phyloP scores from a whole-genome alignment of 2,329 filamentous ascomycete species.

The Xylaria sp. region DNA sequence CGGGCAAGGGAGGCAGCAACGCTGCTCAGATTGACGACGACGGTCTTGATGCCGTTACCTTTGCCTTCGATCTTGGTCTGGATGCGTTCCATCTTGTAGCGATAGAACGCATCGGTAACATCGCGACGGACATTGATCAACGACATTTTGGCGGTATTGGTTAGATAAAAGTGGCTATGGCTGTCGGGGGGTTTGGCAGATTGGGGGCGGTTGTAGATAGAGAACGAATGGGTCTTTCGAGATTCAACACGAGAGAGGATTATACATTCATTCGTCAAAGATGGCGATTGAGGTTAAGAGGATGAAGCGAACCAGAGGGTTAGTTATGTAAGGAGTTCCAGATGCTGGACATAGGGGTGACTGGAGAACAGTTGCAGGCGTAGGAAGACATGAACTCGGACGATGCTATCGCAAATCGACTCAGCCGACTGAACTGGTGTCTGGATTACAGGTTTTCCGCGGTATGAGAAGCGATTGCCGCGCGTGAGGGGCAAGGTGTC shows the following conservation, averaged over 20 bases:
- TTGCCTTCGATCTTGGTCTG: slow-evolving; percentile 99
- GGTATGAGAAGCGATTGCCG: slow-evolving; percentile 95
- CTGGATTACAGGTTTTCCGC: slow-evolving; percentile 87
- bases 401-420: slow-evolving; percentile 34
- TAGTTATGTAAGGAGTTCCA: slow-evolving; percentile 50
- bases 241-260: slow-evolving; percentile 17
- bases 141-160: slow-evolving; percentile 69
- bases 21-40: slow-evolving; percentile 93
- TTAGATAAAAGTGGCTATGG: slow-evolving; percentile 16
- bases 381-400: slow-evolving; percentile 53
- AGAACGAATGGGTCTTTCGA: slow-evolving; percentile 25
- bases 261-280: slow-evolving; percentile 32
- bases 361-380: slow-evolving; percentile 44
- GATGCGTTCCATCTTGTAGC: slow-evolving; percentile 99
- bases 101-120: slow-evolving; percentile 98
- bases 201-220: slow-evolving; percentile 13
- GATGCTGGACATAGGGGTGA: slow-evolving; percentile 52
- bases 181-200: slow-evolving; percentile 13
- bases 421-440: slow-evolving; percentile 93
- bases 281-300: slow-evolving; percentile 31
- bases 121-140: slow-evolving; percentile 98
- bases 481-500: slow-evolving; percentile 80
- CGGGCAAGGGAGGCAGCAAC: slow-evolving; percentile 89
- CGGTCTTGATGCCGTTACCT: slow-evolving; percentile 98
- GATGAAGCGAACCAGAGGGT: slow-evolving; percentile 42